Evolutionary conservation across 257 asterid species (phyloP).

Genomic region (Linderniella brevidens): DNA sequence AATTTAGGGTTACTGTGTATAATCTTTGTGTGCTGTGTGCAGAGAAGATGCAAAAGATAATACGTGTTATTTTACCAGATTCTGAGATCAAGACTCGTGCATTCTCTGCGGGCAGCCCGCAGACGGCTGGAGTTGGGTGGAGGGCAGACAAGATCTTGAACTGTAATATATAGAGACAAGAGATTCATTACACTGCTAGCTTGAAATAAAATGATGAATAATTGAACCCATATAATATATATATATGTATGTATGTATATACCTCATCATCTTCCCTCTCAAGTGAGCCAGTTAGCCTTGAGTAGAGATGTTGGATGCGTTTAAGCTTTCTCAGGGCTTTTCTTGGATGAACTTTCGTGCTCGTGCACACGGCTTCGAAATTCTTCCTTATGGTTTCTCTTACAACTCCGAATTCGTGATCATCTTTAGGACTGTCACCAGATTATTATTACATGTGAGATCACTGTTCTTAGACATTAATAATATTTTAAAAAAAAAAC

Average conservation of each 20-base stretch:
- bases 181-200: not conserved
- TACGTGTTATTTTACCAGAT: slow-evolving; percentile 21
- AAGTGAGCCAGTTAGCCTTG: too few species aligned
- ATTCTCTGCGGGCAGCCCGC: slow-evolving; percentile 40
- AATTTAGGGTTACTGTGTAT: not conserved
- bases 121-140: slow-evolving; percentile 61
- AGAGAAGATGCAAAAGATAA: not conserved
- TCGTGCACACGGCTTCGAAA: slow-evolving; percentile 30
- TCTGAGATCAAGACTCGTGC: slow-evolving; percentile 33
- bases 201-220: not conserved
- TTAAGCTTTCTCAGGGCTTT: too few species aligned
- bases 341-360: too few species aligned
- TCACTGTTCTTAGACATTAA: slow-evolving; percentile 1
- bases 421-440: slow-evolving; percentile 52
- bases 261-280: too few species aligned
- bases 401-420: slow-evolving; percentile 74
- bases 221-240: too few species aligned
- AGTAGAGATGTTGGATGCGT: too few species aligned
- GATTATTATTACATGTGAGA: slow-evolving; percentile 8
- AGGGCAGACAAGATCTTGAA: slow-evolving; percentile 34
- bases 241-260: not conserved
- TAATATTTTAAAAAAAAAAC: slow-evolving; percentile 6
- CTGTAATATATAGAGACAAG: slow-evolving; percentile 18
- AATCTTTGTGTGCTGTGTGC: not conserved
- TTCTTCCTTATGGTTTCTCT: slow-evolving; percentile 64